Evolutionary conservation across 2,329 filamentous ascomycete species (phyloP).

Genomic region (Fusarium algeriense): DNA sequence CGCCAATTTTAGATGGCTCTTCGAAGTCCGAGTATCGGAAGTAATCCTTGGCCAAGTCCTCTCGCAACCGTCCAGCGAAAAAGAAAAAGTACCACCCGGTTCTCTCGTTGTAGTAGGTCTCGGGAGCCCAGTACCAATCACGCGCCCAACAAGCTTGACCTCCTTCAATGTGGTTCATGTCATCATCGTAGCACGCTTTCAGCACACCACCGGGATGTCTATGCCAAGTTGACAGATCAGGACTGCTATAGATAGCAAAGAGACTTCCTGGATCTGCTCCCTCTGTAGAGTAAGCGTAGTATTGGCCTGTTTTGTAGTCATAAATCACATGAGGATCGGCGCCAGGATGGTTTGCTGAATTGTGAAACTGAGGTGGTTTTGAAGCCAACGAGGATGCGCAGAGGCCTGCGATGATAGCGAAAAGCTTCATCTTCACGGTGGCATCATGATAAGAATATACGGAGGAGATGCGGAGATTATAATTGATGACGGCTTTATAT

Average conservation of each 20-base stretch:
- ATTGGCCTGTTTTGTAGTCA: slow-evolving; percentile 47
- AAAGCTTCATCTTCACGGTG: slow-evolving; percentile 4
- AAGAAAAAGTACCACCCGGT: slow-evolving; percentile 56
- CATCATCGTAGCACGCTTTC: slow-evolving; percentile 49
- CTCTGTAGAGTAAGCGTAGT: slow-evolving; percentile 54
- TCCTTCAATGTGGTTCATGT: slow-evolving; percentile 46
- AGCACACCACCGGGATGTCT: slow-evolving; percentile 50
- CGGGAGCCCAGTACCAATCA: slow-evolving; percentile 54
- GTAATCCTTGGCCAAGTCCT: slow-evolving; percentile 50
- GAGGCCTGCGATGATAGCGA: slow-evolving; percentile 4
- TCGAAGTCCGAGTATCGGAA: slow-evolving; percentile 53
- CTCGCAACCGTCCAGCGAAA: slow-evolving; percentile 51
- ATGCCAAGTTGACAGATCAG: slow-evolving; percentile 53
- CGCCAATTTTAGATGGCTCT: slow-evolving; percentile 53
- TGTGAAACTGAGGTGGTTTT: slow-evolving; percentile 50
- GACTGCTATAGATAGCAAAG: slow-evolving; percentile 54
- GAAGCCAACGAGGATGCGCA: slow-evolving; percentile 9
- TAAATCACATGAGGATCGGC: slow-evolving; percentile 52
- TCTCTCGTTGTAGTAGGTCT: slow-evolving; percentile 52
- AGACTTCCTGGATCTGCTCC: slow-evolving; percentile 50
- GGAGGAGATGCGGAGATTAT: background rate
- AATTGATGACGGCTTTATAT: background rate
- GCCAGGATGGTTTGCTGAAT: slow-evolving; percentile 49
- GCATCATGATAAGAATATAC: background rate
- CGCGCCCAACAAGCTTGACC: slow-evolving; percentile 54